phyloP scores from a whole-genome alignment of 192 early-diverging fungal species.

The Backusella macrospora region DNA sequence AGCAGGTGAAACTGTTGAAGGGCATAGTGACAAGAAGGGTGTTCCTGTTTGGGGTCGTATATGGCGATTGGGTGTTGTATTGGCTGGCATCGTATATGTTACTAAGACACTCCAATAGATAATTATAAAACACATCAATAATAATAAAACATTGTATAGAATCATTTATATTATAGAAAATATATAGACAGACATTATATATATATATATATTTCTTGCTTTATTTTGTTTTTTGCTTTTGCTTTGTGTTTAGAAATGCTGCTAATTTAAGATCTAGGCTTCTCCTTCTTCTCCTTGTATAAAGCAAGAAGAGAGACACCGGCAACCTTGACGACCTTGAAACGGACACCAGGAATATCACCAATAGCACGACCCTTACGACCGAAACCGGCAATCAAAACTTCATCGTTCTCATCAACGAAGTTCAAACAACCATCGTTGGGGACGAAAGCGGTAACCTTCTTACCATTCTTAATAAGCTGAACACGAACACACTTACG shows the following conservation, averaged over 20 bases:
- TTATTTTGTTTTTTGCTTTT: background rate
- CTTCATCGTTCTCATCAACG: conserved; percentile 99
- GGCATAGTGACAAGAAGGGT: background rate
- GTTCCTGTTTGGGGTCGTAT: background rate
- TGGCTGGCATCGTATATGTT: conserved; percentile 16
- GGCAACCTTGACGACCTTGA: conserved; percentile 99
- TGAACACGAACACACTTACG: conserved; percentile 99
- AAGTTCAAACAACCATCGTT: conserved; percentile 99
- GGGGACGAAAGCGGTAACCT: conserved; percentile 99
- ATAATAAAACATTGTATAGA: background rate
- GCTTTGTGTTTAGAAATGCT: background rate
- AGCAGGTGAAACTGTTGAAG: conserved; percentile 24
- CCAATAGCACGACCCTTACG: conserved; percentile 97
- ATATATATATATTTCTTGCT: background rate
- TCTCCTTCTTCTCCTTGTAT: conserved; percentile 99
- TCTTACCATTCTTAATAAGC: conserved; percentile 99
- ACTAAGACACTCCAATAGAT: background rate
- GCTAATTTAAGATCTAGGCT: conserved; percentile 85
- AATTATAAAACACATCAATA: background rate
- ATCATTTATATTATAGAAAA: background rate
- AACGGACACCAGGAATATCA: conserved; percentile 99
- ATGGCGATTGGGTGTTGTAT: conserved; percentile 17
- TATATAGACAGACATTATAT: background rate
- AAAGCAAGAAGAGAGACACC: conserved; percentile 98
- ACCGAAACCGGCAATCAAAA: conserved; percentile 99